Conservation (phyloP, 352 stramenopile species). For the Lagenidium giganteum region DNA sequence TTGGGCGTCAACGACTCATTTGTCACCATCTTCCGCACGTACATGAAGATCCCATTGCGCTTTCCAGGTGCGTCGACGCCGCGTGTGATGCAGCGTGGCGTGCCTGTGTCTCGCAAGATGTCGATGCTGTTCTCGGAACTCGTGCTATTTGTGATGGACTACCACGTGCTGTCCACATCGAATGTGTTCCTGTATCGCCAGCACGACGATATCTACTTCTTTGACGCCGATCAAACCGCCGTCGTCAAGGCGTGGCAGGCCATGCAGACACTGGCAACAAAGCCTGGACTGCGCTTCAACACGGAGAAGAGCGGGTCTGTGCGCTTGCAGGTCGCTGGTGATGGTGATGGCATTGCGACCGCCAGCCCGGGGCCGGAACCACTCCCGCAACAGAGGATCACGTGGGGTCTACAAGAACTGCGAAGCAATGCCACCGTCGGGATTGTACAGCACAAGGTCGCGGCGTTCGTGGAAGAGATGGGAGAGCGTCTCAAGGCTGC, state of each 20-base stretch:
- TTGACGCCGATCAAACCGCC: constrained; percentile 22
- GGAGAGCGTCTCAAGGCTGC: constrained; percentile 25
- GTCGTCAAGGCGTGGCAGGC: constrained; percentile 25
- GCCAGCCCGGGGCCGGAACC: constrained; percentile 12
- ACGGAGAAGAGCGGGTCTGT: constrained; percentile 34
- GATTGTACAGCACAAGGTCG: constrained; percentile 26
- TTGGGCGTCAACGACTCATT: constrained; percentile 29
- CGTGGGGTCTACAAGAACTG: constrained; percentile 39
- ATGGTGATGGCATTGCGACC: background rate
- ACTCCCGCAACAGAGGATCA: constrained; percentile 25
- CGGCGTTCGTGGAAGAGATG: constrained; percentile 33
- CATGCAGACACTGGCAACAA: constrained; percentile 23
- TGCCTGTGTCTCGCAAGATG: constrained; percentile 41
- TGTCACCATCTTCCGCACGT: constrained; percentile 24
- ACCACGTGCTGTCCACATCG: constrained; percentile 22
- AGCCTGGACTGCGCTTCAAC: constrained; percentile 32
- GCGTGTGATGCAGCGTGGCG: constrained; percentile 25
- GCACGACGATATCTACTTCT: constrained; percentile 51
- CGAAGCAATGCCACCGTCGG: constrained; percentile 27
- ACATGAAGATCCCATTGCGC: constrained; percentile 32
- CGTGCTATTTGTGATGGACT: constrained; percentile 46
- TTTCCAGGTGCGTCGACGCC: constrained; percentile 26
- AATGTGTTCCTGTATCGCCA: constrained; percentile 30
- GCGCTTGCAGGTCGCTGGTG: constrained; percentile 7
- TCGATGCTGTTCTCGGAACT: constrained; percentile 34